Evolutionary conservation across 2,329 filamentous ascomycete genomes (phyloP).

Genomic region (Fusarium acutatum): DNA sequence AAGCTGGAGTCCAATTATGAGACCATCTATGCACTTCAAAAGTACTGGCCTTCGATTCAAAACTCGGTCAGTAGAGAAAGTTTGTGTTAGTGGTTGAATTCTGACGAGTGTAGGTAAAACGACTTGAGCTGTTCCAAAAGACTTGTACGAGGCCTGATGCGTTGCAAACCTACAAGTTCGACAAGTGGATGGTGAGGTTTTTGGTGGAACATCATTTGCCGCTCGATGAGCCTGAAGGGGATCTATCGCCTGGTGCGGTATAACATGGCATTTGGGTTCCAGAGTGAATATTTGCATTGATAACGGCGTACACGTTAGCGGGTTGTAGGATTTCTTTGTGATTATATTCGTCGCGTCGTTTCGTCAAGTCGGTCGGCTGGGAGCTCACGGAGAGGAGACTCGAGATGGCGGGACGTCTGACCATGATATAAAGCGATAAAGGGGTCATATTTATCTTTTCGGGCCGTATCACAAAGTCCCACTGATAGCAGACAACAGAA

Average conservation of each 20-base stretch:
- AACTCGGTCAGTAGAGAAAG: background rate
- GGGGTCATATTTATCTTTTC: background rate
- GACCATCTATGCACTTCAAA: slow-evolving; percentile 2
- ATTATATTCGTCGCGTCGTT: too few relatives aligned
- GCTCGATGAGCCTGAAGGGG: slow-evolving; percentile 1
- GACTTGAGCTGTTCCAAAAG: background rate
- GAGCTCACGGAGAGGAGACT: background rate
- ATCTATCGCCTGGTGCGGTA: background rate
- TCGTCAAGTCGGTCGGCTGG: background rate
- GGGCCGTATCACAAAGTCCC: background rate
- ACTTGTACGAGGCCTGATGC: background rate
- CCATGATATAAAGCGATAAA: background rate
- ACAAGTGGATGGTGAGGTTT: slow-evolving; percentile 11
- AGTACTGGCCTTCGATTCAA: background rate
- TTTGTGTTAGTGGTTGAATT: background rate
- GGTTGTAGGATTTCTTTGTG: background rate
- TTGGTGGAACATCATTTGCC: slow-evolving; percentile 3
- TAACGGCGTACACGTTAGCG: background rate
- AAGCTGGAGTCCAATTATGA: slow-evolving; percentile 3
- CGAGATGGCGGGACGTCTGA: background rate
- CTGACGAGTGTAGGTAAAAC: background rate
- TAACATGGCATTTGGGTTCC: background rate
- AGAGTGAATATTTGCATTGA: background rate
- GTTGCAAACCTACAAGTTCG: slow-evolving; percentile 2
- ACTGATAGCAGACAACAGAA: background rate